Evolutionary conservation across 352 stramenopile genomes (phyloP).

Genomic region (Globisporangium megalacanthum): DNA sequence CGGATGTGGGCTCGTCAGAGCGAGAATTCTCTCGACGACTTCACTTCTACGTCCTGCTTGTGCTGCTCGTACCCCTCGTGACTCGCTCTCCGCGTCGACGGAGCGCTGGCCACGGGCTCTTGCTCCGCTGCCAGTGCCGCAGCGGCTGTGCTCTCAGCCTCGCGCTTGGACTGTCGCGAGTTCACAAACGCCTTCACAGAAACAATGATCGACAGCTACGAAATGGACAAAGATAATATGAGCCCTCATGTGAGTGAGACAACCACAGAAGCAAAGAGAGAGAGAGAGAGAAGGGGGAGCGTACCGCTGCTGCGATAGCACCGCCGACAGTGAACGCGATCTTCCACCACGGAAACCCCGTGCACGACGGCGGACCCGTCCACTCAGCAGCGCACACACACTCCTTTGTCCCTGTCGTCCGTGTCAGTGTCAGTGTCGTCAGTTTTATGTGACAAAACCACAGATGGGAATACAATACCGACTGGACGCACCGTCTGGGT

Average conservation of each 20-base stretch:
- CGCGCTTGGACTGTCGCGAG: slow-evolving; percentile 13
- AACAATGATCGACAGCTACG: slow-evolving; percentile 28
- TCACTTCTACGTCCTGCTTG: too few relatives aligned
- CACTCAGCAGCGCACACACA: slow-evolving; percentile 44
- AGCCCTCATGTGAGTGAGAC: neutral
- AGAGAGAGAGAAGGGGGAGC: neutral
- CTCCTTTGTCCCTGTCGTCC: slow-evolving; percentile 9
- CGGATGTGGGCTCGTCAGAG: too few relatives aligned
- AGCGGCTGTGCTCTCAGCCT: neutral
- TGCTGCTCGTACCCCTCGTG: slow-evolving; percentile 9
- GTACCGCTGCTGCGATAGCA: slow-evolving; percentile 31
- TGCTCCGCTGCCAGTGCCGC: too few relatives aligned
- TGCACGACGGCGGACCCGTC: slow-evolving; percentile 30
- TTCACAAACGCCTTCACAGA: slow-evolving; percentile 26
- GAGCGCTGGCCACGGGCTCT: neutral
- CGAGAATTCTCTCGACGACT: too few relatives aligned
- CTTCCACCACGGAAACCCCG: slow-evolving; percentile 41
- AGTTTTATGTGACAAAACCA: too few relatives aligned
- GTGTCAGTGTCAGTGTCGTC: too few relatives aligned
- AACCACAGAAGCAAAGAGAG: neutral
- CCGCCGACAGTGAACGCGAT: slow-evolving; percentile 31
- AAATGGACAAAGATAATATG: neutral
- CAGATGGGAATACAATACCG: too few relatives aligned
- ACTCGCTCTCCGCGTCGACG: neutral
- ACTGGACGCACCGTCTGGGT: slow-evolving; percentile 8